Evolutionary conservation across 2,329 filamentous ascomycete genomes (phyloP).

Genomic region (Microascus cirrosus): DNA sequence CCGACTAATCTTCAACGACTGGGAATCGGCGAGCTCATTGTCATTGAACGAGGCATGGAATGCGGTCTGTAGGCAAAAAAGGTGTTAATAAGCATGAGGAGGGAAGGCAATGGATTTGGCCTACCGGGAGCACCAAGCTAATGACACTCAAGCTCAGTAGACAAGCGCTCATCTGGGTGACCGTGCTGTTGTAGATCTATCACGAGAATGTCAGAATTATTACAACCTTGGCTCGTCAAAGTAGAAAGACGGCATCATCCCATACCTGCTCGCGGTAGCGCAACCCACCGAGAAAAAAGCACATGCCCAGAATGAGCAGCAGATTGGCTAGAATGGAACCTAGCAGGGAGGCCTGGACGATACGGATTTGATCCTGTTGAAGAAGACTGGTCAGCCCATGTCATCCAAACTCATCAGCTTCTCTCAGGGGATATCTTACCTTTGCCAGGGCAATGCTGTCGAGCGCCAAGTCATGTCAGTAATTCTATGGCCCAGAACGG

Average conservation of each 20-base stretch:
- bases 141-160: conserved; percentile 82
- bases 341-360: conserved; percentile 82
- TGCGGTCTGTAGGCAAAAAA: conserved; percentile 48
- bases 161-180: conserved; percentile 93
- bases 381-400: not conserved
- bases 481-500: not conserved
- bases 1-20: conserved; percentile 75
- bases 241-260: not conserved
- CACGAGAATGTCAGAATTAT: not conserved
- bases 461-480: not conserved
- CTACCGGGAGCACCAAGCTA: conserved; percentile 71
- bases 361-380: conserved; percentile 65
- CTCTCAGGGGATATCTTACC: not conserved
- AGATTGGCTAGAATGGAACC: conserved; percentile 86
- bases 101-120: conserved; percentile 13
- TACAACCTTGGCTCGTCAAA: not conserved
- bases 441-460: conserved; percentile 2
- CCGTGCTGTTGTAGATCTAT: conserved; percentile 84
- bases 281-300: conserved; percentile 75
- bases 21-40: conserved; percentile 46
- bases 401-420: not conserved
- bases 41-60: conserved; percentile 81
- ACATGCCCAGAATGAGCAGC: conserved; percentile 83
- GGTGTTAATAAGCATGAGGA: not conserved
- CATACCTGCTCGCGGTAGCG: conserved; percentile 74